Percentiles rank a stretch among this genome's conserved stretches.
Conservation (phyloP, 768 basidiomycete species). For the Clitopilus hobsonii region DNA sequence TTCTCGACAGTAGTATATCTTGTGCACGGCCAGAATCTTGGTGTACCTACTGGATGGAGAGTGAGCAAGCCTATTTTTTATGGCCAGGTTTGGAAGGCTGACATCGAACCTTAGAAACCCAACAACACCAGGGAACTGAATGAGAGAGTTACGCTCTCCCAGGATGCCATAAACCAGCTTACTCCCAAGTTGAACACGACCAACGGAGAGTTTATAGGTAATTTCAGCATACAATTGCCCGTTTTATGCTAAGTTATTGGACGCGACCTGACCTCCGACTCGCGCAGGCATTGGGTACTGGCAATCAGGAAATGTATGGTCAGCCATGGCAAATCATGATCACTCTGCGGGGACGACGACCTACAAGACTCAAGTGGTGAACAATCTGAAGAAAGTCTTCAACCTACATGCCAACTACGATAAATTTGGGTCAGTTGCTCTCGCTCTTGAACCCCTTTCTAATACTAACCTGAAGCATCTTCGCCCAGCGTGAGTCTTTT, state of each 20-base stretch:
- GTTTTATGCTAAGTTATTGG: too few species aligned
- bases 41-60: slow-evolving; percentile 38
- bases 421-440: slow-evolving; percentile 32
- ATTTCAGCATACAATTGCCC: slow-evolving; percentile 6
- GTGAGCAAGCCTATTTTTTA: slow-evolving; percentile 17
- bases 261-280: background rate
- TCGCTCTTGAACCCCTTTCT: background rate
- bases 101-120: slow-evolving; percentile 35
- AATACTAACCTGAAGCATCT: background rate
- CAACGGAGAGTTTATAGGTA: slow-evolving; percentile 40
- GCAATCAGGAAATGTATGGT: slow-evolving; percentile 49
- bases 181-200: slow-evolving; percentile 28
- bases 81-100: background rate
- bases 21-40: slow-evolving; percentile 28
- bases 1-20: background rate
- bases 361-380: slow-evolving; percentile 31
- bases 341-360: slow-evolving; percentile 28
- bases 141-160: slow-evolving; percentile 35
- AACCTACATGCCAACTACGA: slow-evolving; percentile 35
- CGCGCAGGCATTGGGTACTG: slow-evolving; percentile 46
- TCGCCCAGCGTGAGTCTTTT: background rate
- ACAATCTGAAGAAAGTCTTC: slow-evolving; percentile 38
- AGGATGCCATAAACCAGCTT: slow-evolving; percentile 37
- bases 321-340: slow-evolving; percentile 47
- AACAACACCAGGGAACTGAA: slow-evolving; percentile 30